A percentile compares a stretch with the other conserved stretches of the same genome.
phyloP scores from a whole-genome alignment of 371 early-diverging fungal species.

The Mycotypha africana region DNA sequence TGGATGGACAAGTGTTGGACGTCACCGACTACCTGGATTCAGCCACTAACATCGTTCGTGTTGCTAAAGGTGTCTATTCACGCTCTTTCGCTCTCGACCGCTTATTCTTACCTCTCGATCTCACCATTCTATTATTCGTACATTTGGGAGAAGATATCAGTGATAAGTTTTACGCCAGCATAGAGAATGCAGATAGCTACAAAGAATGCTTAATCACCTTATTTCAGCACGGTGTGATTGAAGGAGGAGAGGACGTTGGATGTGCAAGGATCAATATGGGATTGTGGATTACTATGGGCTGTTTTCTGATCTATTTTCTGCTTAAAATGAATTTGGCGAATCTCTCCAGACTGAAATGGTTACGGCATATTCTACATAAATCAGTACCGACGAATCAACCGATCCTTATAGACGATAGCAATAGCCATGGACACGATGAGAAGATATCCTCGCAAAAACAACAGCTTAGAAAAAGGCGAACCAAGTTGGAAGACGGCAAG shows the following conservation, averaged over 20 bases:
- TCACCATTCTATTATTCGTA: conserved; percentile 27
- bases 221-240: conserved; percentile 31
- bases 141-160: conserved; percentile 36
- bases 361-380: conserved; percentile 23
- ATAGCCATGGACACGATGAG: not conserved
- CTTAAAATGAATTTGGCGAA: conserved; percentile 42
- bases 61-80: conserved; percentile 24
- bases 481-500: too few species aligned
- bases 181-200: conserved; percentile 16
- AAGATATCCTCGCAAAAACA: too few species aligned
- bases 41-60: conserved; percentile 29
- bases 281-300: conserved; percentile 42
- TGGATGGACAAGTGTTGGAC: conserved; percentile 34
- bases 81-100: conserved; percentile 39
- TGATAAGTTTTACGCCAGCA: conserved; percentile 17
- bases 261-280: conserved; percentile 34
- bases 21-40: conserved; percentile 35
- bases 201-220: conserved; percentile 25
- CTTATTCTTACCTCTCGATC: conserved; percentile 40
- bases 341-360: conserved; percentile 25
- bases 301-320: conserved; percentile 30
- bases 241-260: conserved; percentile 11
- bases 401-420: too few species aligned
- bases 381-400: too few species aligned
- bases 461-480: too few species aligned